A percentile compares a stretch with the other conserved stretches of the same genome.
These are phyloP conservation scores for Ricinus communis DNA, from an alignment of 345 rosid genomes.

Conservation along the genomic window DNA sequence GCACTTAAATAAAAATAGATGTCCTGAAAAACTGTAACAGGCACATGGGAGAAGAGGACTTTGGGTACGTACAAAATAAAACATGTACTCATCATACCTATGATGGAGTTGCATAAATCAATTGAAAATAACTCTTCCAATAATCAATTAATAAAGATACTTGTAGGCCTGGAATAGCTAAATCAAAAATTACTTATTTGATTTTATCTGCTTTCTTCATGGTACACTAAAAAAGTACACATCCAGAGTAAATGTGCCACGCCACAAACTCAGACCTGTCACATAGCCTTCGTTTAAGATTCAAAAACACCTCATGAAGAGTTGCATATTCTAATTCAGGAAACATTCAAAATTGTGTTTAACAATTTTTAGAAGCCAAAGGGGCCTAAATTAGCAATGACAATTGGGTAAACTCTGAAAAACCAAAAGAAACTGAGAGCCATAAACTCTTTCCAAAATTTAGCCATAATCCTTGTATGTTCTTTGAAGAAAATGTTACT, in stretches of 20 bases:
- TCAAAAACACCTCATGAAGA: not conserved
- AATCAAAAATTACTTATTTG: not conserved
- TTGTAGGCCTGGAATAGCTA: not conserved
- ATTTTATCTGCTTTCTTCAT: not conserved
- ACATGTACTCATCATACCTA: not conserved
- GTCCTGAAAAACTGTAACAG: too few relatives aligned
- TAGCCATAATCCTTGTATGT: not conserved
- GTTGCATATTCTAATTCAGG: not conserved
- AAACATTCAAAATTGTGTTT: too few relatives aligned
- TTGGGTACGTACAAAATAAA: not conserved
- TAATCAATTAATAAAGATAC: not conserved
- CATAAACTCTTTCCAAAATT: not conserved
- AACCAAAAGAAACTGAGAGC: not conserved
- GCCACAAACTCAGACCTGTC: too few relatives aligned
- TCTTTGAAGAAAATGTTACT: too few relatives aligned
- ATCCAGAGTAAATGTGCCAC: too few relatives aligned
- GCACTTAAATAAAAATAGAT: too few relatives aligned
- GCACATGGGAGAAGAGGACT: not conserved
- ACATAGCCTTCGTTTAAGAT: too few relatives aligned
- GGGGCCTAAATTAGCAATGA: not conserved
- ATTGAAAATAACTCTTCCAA: not conserved
- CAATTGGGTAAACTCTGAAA: not conserved
- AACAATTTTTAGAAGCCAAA: conserved; percentile 12
- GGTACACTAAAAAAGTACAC: too few relatives aligned
- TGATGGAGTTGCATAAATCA: not conserved